Evolutionary conservation across 2,329 filamentous ascomycete species (phyloP), one percentile per base, ranked within the genome.

Genomic region (Penicillium aurantiogriseum): DNA sequence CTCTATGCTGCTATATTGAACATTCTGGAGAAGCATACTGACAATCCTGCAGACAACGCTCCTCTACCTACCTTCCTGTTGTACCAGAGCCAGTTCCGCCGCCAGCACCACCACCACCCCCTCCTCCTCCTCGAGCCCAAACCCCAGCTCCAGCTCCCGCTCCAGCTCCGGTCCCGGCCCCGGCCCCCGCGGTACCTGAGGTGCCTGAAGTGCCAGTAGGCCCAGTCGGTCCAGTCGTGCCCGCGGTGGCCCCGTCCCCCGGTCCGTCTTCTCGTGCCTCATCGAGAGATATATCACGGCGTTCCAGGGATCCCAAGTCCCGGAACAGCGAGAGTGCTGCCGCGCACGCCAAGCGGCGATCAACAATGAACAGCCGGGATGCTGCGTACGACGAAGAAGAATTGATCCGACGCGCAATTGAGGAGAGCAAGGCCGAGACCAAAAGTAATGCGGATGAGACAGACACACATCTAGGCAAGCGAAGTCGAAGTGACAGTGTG

Each of bases 301-400:
- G 71, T 33, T 65, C 70, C 15, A 74, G 69, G 59, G 75, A 80
- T 56, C 67, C 76, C 52, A 77, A 76, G 62, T 74, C 79, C 25
- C 75, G 81, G 58, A 76, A 77, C 48, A 84, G 79, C 64, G 82
- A 81, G 42, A 79, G 81, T 31, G 53, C 51, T 44, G 75, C 76
- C 43, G 82, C 85, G 53, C 83, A 85, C 51, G 86, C 88, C 38
- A 97, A 97, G 74, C 86, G 94, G 58, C 85, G 94, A 29, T 96
- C 92, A 21, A 99, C 94, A 7, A 97, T 97, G 91, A 96, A 97
- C 71, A 99, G 94, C 73, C 87, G 93, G 61, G 89, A 92, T 73
- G 92, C 93, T 42, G 93, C 92, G 23, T 97, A 97, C 67, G 92
- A 97, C 63, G 94, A 99, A 75, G 92, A 96, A 67, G 91, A 95